Base-by-base conservation (phyloP, 2,329 filamentous ascomycete genomes). In the Seiridium unicorne region DNA sequence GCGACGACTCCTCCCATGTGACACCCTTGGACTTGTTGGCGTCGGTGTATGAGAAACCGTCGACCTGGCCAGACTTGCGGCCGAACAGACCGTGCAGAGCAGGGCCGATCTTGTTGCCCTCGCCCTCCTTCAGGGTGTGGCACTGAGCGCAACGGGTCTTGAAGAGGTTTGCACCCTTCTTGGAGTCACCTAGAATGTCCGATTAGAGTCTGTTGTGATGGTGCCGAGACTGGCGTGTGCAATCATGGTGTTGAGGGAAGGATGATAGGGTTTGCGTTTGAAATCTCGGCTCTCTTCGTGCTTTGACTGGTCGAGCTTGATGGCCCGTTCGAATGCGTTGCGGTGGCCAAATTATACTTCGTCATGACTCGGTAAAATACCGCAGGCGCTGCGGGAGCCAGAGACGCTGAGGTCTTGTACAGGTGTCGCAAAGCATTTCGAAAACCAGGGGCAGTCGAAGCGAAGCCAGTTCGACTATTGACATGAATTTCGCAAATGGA, bases 151-250 rank as follows among this genome's bases (percentile, higher is more conserved):
- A 99, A 79, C 95, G 90, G 70, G 93, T 98, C 89, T 97, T 97
- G 92, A 98, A 98, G 77, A 98, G 92, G 85, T 89, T 91, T 81
- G 93, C 94, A 87, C 94, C 94, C 90, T 97, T 97, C 85, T 93
- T 93, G 75, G 84, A 74, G 81, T 97, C 93, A 85, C 93, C 93
- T 97, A 26, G 18, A 26, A 26, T 26, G 18, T 26, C 18, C 18
- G 18, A 26, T 26, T 26, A 26, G 18, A 26, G 18, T 26, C 18
- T 26, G 18, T 26, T 26, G 18, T 26, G 18, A 18, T n/a, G 51
- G 26, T 55, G 9, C 31, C 11, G 35, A 34, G 13, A 49, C 5
- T 5, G 32, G 49, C n/a, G 35, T 53, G 26, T n/a, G 1, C 9
- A 31, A 40, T n/a, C 34, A 32, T 6, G 44, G 36, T 32, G 26